A percentile compares a stretch with the other conserved stretches of the same genome.
Evolutionary conservation across 768 basidiomycete genomes (phyloP).

Genomic region (Myochromella boudieri): DNA sequence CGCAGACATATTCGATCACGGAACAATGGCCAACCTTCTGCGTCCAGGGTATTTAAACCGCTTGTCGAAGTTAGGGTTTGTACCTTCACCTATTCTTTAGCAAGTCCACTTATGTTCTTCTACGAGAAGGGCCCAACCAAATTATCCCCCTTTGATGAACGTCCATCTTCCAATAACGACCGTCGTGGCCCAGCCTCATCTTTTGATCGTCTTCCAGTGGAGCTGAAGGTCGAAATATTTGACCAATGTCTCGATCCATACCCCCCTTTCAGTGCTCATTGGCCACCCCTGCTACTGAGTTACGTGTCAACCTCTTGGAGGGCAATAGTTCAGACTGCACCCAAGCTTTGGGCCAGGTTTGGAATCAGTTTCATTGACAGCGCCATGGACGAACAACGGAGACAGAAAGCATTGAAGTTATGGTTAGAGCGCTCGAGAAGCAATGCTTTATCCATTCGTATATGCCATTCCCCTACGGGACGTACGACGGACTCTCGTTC

Average conservation of each 20-base stretch:
- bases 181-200: constrained; percentile 4
- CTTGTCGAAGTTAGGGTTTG: too few relatives aligned
- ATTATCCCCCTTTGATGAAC: too few relatives aligned
- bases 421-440: constrained; percentile 39
- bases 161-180: too few relatives aligned
- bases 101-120: too few relatives aligned
- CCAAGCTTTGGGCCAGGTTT: constrained; percentile 50
- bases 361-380: constrained; percentile 29
- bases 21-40: too few relatives aligned
- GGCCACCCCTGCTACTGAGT: constrained; percentile 38
- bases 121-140: too few relatives aligned
- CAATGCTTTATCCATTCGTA: constrained; percentile 30
- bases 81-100: too few relatives aligned
- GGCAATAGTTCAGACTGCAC: constrained; percentile 33
- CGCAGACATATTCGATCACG: too few relatives aligned
- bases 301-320: constrained; percentile 45
- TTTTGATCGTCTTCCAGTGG: constrained; percentile 41
- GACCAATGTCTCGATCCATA: constrained; percentile 32
- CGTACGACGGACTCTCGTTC: constrained; percentile 21
- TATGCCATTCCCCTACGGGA: constrained; percentile 24
- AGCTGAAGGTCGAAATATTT: constrained; percentile 49
- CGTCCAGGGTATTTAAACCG: too few relatives aligned
- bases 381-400: constrained; percentile 13
- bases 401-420: constrained; percentile 24
- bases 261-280: constrained; percentile 28